These are phyloP conservation scores for Themeda triandra DNA, from an alignment of 176 grass and related monocot species.

Conservation along the genomic window DNA sequence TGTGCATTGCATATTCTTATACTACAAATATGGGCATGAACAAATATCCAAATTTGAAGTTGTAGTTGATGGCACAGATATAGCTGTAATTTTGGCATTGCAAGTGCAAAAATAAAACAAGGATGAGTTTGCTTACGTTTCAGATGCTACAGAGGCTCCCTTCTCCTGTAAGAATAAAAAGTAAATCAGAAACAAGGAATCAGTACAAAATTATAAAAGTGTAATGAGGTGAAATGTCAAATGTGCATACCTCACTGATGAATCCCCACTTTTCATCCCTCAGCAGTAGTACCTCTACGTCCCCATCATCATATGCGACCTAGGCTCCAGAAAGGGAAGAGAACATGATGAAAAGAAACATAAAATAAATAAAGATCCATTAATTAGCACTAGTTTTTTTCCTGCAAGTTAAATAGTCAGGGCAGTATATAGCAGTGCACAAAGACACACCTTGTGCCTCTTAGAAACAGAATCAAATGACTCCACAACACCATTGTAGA, in stretches of 20 bases:
- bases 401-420: neutral
- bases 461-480: slow-evolving; percentile 62
- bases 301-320: slow-evolving; percentile 93
- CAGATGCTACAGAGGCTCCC: slow-evolving; percentile 37
- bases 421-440: neutral
- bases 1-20: neutral
- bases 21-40: neutral
- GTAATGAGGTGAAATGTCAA: slow-evolving; percentile 3
- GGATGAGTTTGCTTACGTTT: slow-evolving; percentile 33
- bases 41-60: neutral
- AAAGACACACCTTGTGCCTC: slow-evolving; percentile 67
- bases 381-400: slow-evolving; percentile 8
- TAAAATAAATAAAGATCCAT: neutral
- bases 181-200: slow-evolving; percentile 13
- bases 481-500: slow-evolving; percentile 63
- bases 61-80: neutral
- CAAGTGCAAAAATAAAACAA: neutral
- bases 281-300: slow-evolving; percentile 68
- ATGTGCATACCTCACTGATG: slow-evolving; percentile 40
- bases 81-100: neutral
- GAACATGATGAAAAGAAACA: slow-evolving; percentile 17
- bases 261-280: slow-evolving; percentile 81
- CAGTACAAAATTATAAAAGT: neutral
- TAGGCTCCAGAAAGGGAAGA: slow-evolving; percentile 30
- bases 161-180: slow-evolving; percentile 38